Percentiles rank a stretch among this genome's conserved stretches.
These are phyloP conservation scores for Corchorus capsularis DNA, from an alignment of 345 rosid genomes.

Conservation along the genomic window DNA sequence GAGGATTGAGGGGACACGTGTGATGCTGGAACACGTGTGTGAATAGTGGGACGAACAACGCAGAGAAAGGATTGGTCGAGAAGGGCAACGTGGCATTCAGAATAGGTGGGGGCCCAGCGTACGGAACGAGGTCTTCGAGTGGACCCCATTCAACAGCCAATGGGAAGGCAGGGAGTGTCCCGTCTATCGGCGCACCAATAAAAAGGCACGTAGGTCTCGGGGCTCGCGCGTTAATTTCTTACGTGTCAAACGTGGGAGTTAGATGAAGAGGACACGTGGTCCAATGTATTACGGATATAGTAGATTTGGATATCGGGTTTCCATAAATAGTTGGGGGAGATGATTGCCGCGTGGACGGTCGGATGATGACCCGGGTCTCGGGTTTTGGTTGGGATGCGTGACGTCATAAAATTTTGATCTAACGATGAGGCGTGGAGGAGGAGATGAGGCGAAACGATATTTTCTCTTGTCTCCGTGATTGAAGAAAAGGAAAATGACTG, in stretches of 20 bases:
- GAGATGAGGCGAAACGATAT: background rate
- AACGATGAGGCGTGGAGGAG: background rate
- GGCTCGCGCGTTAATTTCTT: background rate
- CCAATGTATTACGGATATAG: conserved; percentile 3
- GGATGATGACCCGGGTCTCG: background rate
- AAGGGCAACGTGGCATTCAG: conserved; percentile 20
- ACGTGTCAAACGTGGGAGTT: background rate
- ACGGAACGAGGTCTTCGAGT: background rate
- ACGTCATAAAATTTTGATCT: conserved; percentile 6
- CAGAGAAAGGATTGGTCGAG: conserved; percentile 37
- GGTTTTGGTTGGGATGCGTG: background rate
- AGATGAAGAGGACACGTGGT: background rate
- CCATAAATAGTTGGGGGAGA: background rate
- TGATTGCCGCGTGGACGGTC: conserved; percentile 15
- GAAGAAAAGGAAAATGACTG: no score
- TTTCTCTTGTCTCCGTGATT: conserved; percentile 21
- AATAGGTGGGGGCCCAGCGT: background rate
- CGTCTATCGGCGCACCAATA: conserved; percentile 8
- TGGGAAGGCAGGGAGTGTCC: conserved; percentile 14
- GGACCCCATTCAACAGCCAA: background rate
- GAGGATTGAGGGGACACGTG: conserved; percentile 49
- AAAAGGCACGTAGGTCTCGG: conserved; percentile 23
- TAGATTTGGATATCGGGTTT: background rate
- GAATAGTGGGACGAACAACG: conserved; percentile 21
- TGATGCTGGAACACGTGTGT: conserved; percentile 42